These are phyloP conservation scores for Macadamia integrifolia DNA, from an alignment of 164 flowering plant species.

Conservation along the genomic window DNA sequence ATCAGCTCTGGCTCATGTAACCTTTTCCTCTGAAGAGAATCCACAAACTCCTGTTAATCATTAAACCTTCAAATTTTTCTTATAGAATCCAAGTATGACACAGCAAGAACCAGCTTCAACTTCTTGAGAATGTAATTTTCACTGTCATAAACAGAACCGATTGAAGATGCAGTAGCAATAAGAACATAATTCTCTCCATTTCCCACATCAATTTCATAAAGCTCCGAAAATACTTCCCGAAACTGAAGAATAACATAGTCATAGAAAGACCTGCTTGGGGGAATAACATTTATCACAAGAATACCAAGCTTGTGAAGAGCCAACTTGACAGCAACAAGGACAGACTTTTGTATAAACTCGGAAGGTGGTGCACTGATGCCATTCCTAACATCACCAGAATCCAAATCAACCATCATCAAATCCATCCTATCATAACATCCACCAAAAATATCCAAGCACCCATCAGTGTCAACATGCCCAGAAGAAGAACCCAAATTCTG, in stretches of 20 bases:
- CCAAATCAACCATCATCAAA: conserved; percentile 84
- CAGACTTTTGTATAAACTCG: conserved; percentile 41
- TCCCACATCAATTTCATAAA: conserved; percentile 73
- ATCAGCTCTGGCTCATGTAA: too few relatives aligned
- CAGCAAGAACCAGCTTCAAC: conserved; percentile 34
- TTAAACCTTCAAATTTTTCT: conserved; percentile 36
- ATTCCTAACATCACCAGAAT: conserved; percentile 50
- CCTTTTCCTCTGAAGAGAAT: too few relatives aligned
- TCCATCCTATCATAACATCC: conserved; percentile 31
- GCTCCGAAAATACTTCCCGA: conserved; percentile 42
- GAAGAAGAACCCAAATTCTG: conserved; percentile 4
- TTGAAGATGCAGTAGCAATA: conserved; percentile 46
- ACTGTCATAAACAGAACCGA: conserved; percentile 11
- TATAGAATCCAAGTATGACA: conserved; percentile 38
- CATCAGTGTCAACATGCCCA: conserved; percentile 2
- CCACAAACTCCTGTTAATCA: too few relatives aligned
- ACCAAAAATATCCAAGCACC: neutral
- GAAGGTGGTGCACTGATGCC: conserved; percentile 72
- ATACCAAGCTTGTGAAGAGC: conserved; percentile 47
- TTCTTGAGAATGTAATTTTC: conserved; percentile 32
- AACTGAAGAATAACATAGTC: conserved; percentile 32
- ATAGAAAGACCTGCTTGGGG: conserved; percentile 34
- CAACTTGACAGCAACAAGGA: conserved; percentile 42
- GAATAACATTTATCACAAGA: conserved; percentile 68
- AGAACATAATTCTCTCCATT: conserved; percentile 76